Evolutionary conservation across 139 green algal genomes (phyloP).

Genomic region (Pleodorina starrii): DNA sequence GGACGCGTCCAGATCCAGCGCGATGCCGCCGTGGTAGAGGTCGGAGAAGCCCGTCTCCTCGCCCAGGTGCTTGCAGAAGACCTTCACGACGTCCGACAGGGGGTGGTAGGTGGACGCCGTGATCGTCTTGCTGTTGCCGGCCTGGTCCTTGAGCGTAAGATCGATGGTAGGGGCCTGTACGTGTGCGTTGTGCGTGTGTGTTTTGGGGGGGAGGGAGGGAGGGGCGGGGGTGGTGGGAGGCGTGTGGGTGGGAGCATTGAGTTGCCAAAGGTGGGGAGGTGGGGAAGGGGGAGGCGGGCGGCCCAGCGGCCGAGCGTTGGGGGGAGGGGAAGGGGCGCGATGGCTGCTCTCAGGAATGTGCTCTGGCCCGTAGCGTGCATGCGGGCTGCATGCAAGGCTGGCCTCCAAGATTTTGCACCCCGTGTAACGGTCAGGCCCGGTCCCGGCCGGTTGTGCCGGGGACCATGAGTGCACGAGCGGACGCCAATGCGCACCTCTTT

Average conservation of each 20-base stretch:
- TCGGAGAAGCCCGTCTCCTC: slow-evolving; percentile 49
- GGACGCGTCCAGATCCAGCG: slow-evolving; percentile 46
- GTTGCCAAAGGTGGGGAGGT: too few relatives aligned
- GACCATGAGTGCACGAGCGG: background rate
- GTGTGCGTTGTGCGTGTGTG: background rate
- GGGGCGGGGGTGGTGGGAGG: background rate
- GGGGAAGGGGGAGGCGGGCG: too few relatives aligned
- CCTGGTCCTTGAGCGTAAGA: slow-evolving; percentile 14
- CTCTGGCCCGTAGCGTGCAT: too few relatives aligned
- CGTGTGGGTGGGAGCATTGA: background rate
- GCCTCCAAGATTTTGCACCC: too few relatives aligned
- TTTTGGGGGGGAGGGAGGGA: background rate
- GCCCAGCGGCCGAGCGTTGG: too few relatives aligned
- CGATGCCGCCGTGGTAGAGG: slow-evolving; percentile 50
- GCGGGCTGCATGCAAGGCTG: too few relatives aligned
- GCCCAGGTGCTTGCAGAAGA: slow-evolving; percentile 36
- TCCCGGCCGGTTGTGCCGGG: too few relatives aligned
- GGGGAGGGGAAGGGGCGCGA: too few relatives aligned
- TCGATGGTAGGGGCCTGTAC: slow-evolving; percentile 38
- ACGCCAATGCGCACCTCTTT: slow-evolving; percentile 34
- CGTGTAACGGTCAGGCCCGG: too few relatives aligned
- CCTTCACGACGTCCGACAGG: slow-evolving; percentile 33
- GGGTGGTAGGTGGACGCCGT: slow-evolving; percentile 32
- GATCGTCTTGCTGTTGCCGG: slow-evolving; percentile 6
- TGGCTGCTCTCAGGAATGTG: too few relatives aligned